A percentile compares a stretch with the other conserved stretches of the same genome.
Conservation (phyloP, 352 stramenopile species). For the Achlya hypogyna region DNA sequence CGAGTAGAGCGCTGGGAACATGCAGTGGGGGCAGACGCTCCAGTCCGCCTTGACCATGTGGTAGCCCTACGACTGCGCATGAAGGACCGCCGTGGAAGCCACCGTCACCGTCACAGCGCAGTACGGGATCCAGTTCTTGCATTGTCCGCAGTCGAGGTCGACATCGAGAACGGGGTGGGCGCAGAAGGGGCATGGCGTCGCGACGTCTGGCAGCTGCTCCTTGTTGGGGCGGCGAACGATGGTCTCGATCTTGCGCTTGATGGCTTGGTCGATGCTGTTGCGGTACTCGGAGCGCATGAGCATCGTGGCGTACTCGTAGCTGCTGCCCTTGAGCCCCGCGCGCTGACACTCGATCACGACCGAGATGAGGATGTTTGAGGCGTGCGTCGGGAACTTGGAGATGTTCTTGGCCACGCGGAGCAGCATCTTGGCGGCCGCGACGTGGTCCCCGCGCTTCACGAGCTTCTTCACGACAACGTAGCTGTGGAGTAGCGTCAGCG, state of each 20-base stretch:
- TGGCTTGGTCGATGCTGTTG: slow-evolving; percentile 81
- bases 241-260: slow-evolving; percentile 90
- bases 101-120: slow-evolving; percentile 89
- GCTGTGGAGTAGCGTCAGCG: slow-evolving; percentile 88
- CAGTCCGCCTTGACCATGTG: slow-evolving; percentile 93
- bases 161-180: slow-evolving; percentile 62
- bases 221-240: slow-evolving; percentile 89
- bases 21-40: slow-evolving; percentile 81
- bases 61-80: slow-evolving; percentile 41
- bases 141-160: slow-evolving; percentile 86
- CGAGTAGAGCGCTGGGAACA: slow-evolving; percentile 84
- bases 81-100: too few relatives aligned
- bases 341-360: slow-evolving; percentile 92
- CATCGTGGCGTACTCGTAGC: slow-evolving; percentile 88
- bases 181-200: slow-evolving; percentile 82
- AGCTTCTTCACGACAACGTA: slow-evolving; percentile 92
- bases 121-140: slow-evolving; percentile 90
- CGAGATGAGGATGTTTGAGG: slow-evolving; percentile 87
- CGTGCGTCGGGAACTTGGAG: slow-evolving; percentile 88
- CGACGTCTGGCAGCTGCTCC: slow-evolving; percentile 60
- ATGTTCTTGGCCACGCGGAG: slow-evolving; percentile 85
- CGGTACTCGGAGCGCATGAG: slow-evolving; percentile 88
- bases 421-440: slow-evolving; percentile 80
- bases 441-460: slow-evolving; percentile 81
- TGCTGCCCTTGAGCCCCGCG: slow-evolving; percentile 79